Percentiles rank a stretch among this genome's conserved stretches.
These are phyloP conservation scores for Leccinum longicurvipes DNA, from an alignment of 768 basidiomycete species.

Conservation along the genomic window DNA sequence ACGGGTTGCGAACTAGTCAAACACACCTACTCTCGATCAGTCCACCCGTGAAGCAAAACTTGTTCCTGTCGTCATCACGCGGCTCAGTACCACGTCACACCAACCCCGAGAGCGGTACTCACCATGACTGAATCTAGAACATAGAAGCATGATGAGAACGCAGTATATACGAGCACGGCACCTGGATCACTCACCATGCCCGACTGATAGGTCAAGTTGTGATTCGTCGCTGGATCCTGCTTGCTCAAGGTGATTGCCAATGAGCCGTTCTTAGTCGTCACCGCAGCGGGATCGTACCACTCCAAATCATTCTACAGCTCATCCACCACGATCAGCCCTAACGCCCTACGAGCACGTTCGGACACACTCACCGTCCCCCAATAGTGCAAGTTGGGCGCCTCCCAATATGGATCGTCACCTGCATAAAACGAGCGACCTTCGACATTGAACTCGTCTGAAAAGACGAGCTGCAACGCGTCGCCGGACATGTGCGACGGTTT, in stretches of 20 bases:
- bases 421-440: constrained; percentile 71
- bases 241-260: constrained; percentile 49
- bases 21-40: constrained; percentile 46
- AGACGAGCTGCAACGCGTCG: constrained; percentile 51
- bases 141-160: constrained; percentile 25
- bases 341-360: no score
- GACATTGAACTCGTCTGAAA: constrained; percentile 78
- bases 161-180: not conserved
- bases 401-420: constrained; percentile 66
- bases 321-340: constrained; percentile 7
- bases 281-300: constrained; percentile 55
- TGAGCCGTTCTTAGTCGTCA: constrained; percentile 50
- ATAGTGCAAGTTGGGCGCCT: constrained; percentile 57
- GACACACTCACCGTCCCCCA: constrained; percentile 50
- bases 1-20: not conserved
- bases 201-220: constrained; percentile 45
- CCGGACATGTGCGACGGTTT: constrained; percentile 37
- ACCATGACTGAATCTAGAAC: constrained; percentile 32
- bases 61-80: constrained; percentile 40
- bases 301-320: constrained; percentile 40
- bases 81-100: constrained; percentile 1
- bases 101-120: not conserved
- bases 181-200: constrained; percentile 31
- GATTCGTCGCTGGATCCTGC: constrained; percentile 39
- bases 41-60: constrained; percentile 82